Percentiles rank a stretch among this genome's conserved stretches.
Conservation (phyloP, 257 asterid genomes). For the Solanum arcanum region DNA sequence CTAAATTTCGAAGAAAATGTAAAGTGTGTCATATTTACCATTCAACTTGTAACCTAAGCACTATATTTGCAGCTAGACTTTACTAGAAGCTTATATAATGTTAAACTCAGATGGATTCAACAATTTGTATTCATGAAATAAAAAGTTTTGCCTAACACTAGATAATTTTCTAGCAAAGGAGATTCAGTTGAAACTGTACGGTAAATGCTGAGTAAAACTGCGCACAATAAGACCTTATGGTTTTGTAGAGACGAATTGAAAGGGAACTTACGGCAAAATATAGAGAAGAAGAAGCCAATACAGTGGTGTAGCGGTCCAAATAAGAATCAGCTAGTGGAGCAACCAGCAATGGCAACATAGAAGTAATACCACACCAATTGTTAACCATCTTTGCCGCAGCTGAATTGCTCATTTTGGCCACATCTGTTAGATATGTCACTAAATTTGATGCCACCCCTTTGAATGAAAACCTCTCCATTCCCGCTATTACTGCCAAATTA, state of each 20-base stretch:
- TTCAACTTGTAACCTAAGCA: neutral
- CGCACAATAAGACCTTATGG: neutral
- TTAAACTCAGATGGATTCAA: neutral
- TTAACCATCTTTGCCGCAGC: slow-evolving; percentile 81
- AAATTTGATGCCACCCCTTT: slow-evolving; percentile 93
- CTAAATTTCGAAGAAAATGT: neutral
- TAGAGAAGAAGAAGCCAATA: slow-evolving; percentile 43
- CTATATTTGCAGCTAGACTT: neutral
- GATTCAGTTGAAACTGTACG: neutral
- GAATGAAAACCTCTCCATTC: slow-evolving; percentile 88
- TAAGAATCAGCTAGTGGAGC: slow-evolving; percentile 78
- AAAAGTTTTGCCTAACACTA: neutral
- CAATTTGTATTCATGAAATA: neutral
- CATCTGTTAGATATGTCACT: slow-evolving; percentile 77
- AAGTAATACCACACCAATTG: slow-evolving; percentile 77
- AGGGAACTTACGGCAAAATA: slow-evolving; percentile 51
- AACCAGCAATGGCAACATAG: slow-evolving; percentile 64
- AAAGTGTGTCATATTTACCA: neutral
- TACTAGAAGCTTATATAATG: neutral
- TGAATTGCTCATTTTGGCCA: slow-evolving; percentile 66
- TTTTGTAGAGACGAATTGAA: neutral
- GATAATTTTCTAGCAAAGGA: neutral
- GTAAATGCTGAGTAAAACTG: too few species aligned
- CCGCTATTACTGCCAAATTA: slow-evolving; percentile 42
- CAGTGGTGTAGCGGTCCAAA: slow-evolving; percentile 54